phyloP scores from a whole-genome alignment of 352 stramenopile species.

The Phytopythium vexans region DNA sequence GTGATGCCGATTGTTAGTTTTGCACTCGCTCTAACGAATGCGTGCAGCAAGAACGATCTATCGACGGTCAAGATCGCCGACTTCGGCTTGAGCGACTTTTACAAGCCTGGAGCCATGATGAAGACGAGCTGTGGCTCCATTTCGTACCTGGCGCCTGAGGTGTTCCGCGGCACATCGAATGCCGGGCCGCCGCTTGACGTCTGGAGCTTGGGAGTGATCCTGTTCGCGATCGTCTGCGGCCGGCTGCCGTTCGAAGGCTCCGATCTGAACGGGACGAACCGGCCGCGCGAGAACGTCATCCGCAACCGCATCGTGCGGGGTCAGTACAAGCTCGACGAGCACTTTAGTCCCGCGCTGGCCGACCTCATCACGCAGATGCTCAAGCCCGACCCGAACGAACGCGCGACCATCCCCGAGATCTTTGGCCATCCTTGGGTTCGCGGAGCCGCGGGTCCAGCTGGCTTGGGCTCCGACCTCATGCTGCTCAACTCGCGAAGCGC shows the following conservation, averaged over 20 bases:
- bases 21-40: background rate
- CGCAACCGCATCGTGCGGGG: slow-evolving; percentile 82
- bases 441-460: slow-evolving; percentile 23
- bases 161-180: slow-evolving; percentile 84
- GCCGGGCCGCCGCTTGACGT: slow-evolving; percentile 86
- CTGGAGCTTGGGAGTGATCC: slow-evolving; percentile 88
- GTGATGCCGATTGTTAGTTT: slow-evolving; percentile 1
- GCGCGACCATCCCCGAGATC: slow-evolving; percentile 82
- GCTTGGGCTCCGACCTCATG: slow-evolving; percentile 17
- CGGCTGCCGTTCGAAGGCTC: slow-evolving; percentile 80
- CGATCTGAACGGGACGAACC: slow-evolving; percentile 73
- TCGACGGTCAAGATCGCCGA: slow-evolving; percentile 85
- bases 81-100: slow-evolving; percentile 87
- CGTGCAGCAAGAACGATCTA: slow-evolving; percentile 73
- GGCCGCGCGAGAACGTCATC: slow-evolving; percentile 79
- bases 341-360: slow-evolving; percentile 60
- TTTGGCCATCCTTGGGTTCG: slow-evolving; percentile 85
- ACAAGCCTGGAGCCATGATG: slow-evolving; percentile 86
- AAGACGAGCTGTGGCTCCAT: slow-evolving; percentile 87
- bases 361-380: slow-evolving; percentile 81
- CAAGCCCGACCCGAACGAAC: slow-evolving; percentile 74
- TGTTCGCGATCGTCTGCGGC: slow-evolving; percentile 84
- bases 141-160: slow-evolving; percentile 83
- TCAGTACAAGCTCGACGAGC: slow-evolving; percentile 79
- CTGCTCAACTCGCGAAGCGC: slow-evolving; percentile 2